A percentile compares a stretch with the other conserved stretches of the same genome.
Conservation (phyloP, 192 early-diverging fungal species). For the Umbelopsis ramanniana region DNA sequence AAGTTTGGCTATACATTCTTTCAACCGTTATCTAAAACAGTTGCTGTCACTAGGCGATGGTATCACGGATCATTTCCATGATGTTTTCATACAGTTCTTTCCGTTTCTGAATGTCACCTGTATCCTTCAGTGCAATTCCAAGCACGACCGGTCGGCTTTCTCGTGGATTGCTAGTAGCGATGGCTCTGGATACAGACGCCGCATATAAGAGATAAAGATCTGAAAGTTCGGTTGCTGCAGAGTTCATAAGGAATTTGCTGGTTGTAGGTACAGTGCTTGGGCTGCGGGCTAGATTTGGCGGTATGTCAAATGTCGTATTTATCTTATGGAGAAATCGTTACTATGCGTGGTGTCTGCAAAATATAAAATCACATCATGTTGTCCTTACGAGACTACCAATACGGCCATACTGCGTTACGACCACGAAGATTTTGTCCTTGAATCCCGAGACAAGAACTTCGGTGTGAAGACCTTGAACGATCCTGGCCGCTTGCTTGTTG, state of each 20-base stretch:
- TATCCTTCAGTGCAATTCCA: slow-evolving; percentile 49
- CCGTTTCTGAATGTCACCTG: slow-evolving; percentile 35
- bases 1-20: too few species aligned
- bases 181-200: slow-evolving; percentile 51
- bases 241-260: slow-evolving; percentile 51
- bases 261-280: slow-evolving; percentile 37
- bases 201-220: slow-evolving; percentile 58
- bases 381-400: slow-evolving; percentile 56
- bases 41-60: not conserved
- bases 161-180: slow-evolving; percentile 51
- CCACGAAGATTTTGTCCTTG: slow-evolving; percentile 54
- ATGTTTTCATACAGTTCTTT: slow-evolving; percentile 47
- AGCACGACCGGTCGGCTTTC: slow-evolving; percentile 52
- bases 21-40: too few species aligned
- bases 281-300: slow-evolving; percentile 33
- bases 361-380: slow-evolving; percentile 7
- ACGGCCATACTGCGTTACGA: slow-evolving; percentile 57
- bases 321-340: slow-evolving; percentile 33
- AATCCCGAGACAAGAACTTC: slow-evolving; percentile 55
- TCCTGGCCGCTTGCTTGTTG: slow-evolving; percentile 48
- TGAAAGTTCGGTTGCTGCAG: slow-evolving; percentile 40
- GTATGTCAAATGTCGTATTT: slow-evolving; percentile 47
- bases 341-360: not conserved
- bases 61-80: slow-evolving; percentile 47
- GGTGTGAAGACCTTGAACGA: slow-evolving; percentile 49